phyloP scores from a whole-genome alignment of 352 stramenopile genomes.

The Globisporangium apiculatum region DNA sequence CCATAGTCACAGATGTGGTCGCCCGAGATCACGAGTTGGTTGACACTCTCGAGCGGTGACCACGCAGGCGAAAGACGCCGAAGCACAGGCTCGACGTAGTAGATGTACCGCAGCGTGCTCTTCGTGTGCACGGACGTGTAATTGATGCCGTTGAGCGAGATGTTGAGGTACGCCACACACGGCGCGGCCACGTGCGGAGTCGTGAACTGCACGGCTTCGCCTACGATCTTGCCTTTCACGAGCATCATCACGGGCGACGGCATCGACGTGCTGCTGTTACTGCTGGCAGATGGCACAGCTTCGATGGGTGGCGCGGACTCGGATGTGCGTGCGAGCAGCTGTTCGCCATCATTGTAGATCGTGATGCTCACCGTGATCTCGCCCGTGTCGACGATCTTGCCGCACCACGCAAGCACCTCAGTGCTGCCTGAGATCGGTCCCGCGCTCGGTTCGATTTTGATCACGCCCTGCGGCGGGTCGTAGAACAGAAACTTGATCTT shows the following conservation, averaged over 20 bases:
- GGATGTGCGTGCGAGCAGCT: neutral
- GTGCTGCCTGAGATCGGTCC: slow-evolving; percentile 49
- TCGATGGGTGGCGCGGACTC: neutral
- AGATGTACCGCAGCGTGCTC: slow-evolving; percentile 40
- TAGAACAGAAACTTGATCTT: slow-evolving; percentile 65
- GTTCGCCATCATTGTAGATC: slow-evolving; percentile 12
- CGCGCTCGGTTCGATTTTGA: slow-evolving; percentile 48
- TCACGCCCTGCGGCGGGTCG: slow-evolving; percentile 54
- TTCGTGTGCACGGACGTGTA: slow-evolving; percentile 45
- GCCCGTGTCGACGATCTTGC: slow-evolving; percentile 58
- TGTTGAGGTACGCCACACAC: slow-evolving; percentile 46
- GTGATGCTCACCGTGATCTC: slow-evolving; percentile 54
- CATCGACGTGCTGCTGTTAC: neutral
- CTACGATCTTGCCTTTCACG: slow-evolving; percentile 50
- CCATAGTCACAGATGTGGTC: slow-evolving; percentile 48
- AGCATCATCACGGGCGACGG: slow-evolving; percentile 10
- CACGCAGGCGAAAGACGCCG: slow-evolving; percentile 41
- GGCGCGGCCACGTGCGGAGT: slow-evolving; percentile 27
- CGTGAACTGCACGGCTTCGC: slow-evolving; percentile 49
- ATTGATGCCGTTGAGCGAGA: slow-evolving; percentile 72
- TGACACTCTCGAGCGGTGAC: slow-evolving; percentile 29
- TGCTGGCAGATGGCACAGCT: neutral
- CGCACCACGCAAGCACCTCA: slow-evolving; percentile 44
- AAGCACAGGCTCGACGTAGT: slow-evolving; percentile 49
- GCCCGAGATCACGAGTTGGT: slow-evolving; percentile 27